Evolutionary conservation across 257 asterid species (phyloP).

Genomic region (Knoxia roxburghii): DNA sequence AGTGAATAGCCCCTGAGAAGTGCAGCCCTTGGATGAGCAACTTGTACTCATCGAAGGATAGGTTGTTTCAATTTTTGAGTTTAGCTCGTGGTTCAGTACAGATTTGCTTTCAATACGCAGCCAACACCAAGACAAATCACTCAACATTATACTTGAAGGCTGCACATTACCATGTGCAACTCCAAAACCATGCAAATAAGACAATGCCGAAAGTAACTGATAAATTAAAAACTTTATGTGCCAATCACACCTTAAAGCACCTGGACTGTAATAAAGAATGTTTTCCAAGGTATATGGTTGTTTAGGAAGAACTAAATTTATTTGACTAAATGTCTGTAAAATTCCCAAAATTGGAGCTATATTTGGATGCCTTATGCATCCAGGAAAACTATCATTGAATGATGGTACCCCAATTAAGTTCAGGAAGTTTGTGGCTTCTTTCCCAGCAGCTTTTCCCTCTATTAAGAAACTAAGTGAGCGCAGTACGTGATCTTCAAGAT

Average conservation of each 20-base stretch:
- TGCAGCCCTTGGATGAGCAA: conserved; percentile 49
- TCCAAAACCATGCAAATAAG: conserved; percentile 84
- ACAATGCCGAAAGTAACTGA: conserved; percentile 80
- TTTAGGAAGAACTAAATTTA: conserved; percentile 56
- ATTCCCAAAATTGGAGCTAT: conserved; percentile 73
- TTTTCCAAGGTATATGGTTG: conserved; percentile 66
- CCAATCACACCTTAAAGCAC: conserved; percentile 73
- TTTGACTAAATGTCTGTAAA: conserved; percentile 47
- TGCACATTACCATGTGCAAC: conserved; percentile 56
- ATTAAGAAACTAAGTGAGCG: conserved; percentile 49
- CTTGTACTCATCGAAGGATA: conserved; percentile 21
- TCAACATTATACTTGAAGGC: conserved; percentile 67
- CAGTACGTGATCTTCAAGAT: conserved; percentile 62
- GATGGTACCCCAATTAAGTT: conserved; percentile 73
- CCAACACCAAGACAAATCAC: conserved; percentile 85
- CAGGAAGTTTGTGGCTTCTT: conserved; percentile 60
- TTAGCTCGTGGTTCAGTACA: conserved; percentile 30
- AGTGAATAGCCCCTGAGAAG: conserved; percentile 52
- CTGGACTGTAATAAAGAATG: conserved; percentile 66
- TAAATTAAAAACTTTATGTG: conserved; percentile 52
- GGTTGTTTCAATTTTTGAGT: conserved; percentile 27
- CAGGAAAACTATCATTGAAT: conserved; percentile 62
- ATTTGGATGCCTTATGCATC: conserved; percentile 94
- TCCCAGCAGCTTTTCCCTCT: conserved; percentile 61
- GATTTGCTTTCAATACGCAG: conserved; percentile 46